Evolutionary conservation across 1,284 basidiomycete species (phyloP).

Genomic region (Pseudozyma thailandica): DNA sequence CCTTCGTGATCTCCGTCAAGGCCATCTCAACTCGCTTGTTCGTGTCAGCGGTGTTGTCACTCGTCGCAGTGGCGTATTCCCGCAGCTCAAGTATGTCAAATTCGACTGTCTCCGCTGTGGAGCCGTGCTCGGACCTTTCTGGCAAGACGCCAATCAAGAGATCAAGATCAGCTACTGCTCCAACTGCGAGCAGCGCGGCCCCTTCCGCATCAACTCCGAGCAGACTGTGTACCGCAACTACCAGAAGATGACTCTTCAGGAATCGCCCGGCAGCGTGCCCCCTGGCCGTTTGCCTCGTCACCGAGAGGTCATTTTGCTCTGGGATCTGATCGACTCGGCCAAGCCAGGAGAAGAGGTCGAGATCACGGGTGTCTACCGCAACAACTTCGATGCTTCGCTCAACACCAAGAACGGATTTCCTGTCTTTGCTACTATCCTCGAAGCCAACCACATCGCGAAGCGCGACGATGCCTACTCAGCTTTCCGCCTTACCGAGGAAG

Average conservation of each 20-base stretch:
- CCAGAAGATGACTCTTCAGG: constrained; percentile 98
- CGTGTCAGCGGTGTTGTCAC: constrained; percentile 98
- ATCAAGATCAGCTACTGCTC: constrained; percentile 87
- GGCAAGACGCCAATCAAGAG: constrained; percentile 94
- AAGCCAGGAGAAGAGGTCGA: constrained; percentile 99
- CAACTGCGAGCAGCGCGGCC: constrained; percentile 91
- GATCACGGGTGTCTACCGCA: constrained; percentile 91
- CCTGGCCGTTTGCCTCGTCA: constrained; percentile 95
- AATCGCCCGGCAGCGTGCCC: constrained; percentile 97
- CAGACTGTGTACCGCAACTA: constrained; percentile 99
- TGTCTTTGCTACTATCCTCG: constrained; percentile 96
- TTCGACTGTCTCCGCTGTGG: constrained; percentile 90
- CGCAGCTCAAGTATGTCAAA: constrained; percentile 98
- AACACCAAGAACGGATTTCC: constrained; percentile 99
- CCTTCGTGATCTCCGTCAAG: constrained; percentile 90
- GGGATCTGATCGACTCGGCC: constrained; percentile 97
- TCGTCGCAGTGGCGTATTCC: constrained; percentile 93
- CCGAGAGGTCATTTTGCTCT: constrained; percentile 93
- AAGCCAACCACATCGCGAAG: constrained; percentile 89
- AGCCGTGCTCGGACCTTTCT: constrained; percentile 92
- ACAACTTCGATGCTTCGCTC: constrained; percentile 97
- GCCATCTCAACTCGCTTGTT: constrained; percentile 92
- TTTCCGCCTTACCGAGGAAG: constrained; percentile 94
- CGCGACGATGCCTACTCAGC: constrained; percentile 93
- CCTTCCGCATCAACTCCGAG: constrained; percentile 95